Percentiles rank a stretch among this genome's conserved stretches.
These are phyloP conservation scores for Xylaria acuta DNA, from an alignment of 495 filamentous ascomycete species.

Conservation along the genomic window DNA sequence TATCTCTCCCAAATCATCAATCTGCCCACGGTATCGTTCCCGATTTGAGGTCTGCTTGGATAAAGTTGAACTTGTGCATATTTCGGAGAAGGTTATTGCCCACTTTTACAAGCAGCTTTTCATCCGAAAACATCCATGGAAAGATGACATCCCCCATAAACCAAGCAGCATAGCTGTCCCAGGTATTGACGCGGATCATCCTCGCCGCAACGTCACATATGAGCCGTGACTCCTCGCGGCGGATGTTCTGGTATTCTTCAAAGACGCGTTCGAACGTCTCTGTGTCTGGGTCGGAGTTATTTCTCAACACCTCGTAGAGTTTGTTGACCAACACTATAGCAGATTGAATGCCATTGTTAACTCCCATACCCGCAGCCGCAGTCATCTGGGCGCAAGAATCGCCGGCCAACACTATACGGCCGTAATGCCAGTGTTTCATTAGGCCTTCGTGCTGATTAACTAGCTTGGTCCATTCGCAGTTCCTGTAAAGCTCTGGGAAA, in stretches of 20 bases:
- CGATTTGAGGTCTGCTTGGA: slow-evolving; percentile 6
- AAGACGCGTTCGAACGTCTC: slow-evolving; percentile 25
- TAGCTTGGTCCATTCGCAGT: slow-evolving; percentile 22
- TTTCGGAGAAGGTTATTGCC: neutral
- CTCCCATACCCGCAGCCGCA: slow-evolving; percentile 41
- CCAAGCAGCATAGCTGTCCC: slow-evolving; percentile 18
- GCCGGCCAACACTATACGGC: slow-evolving; percentile 57
- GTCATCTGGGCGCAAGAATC: slow-evolving; percentile 60
- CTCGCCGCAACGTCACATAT: slow-evolving; percentile 8
- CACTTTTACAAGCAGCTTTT: neutral
- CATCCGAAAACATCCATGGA: slow-evolving; percentile 5
- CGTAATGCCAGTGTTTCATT: slow-evolving; percentile 49
- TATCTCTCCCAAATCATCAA: neutral
- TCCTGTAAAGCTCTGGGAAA: slow-evolving; percentile 44
- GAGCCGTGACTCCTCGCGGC: neutral
- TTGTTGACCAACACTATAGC: slow-evolving; percentile 50
- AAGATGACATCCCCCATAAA: slow-evolving; percentile 12
- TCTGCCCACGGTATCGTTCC: slow-evolving; percentile 18
- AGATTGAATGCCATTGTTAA: slow-evolving; percentile 49
- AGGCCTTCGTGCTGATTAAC: slow-evolving; percentile 50
- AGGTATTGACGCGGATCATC: slow-evolving; percentile 25
- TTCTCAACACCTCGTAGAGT: slow-evolving; percentile 28
- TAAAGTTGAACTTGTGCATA: slow-evolving; percentile 17
- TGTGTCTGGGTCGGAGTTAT: neutral
- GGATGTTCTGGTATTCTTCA: slow-evolving; percentile 25